phyloP scores from a whole-genome alignment of 164 flowering plant genomes.

The Buxus sempervirens region DNA sequence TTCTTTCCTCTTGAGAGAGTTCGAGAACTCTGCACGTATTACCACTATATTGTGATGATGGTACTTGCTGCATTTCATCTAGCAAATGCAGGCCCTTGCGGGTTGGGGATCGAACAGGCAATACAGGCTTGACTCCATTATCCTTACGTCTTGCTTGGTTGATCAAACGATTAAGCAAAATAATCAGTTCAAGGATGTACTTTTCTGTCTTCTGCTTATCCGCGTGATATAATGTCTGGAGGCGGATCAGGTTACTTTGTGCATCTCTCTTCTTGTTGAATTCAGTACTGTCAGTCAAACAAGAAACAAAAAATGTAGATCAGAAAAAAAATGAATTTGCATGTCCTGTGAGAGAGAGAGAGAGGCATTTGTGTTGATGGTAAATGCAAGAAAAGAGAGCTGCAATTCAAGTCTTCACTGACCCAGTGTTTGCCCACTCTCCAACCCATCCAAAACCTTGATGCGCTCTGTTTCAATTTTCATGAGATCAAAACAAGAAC shows the following conservation, averaged over 20 bases:
- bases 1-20: conserved; percentile 48
- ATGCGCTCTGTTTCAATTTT: conserved; percentile 52
- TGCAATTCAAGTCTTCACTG: conserved; percentile 17
- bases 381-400: conserved; percentile 1
- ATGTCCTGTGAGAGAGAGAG: neutral
- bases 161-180: conserved; percentile 59
- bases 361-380: no score
- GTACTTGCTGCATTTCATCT: conserved; percentile 18
- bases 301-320: no score
- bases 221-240: conserved; percentile 76
- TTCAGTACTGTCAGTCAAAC: conserved; percentile 38
- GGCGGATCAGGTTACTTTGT: conserved; percentile 36
- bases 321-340: neutral
- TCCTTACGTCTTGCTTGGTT: conserved; percentile 40
- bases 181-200: conserved; percentile 54
- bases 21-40: conserved; percentile 11
- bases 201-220: conserved; percentile 50
- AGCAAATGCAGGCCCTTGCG: conserved; percentile 19
- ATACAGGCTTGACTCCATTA: conserved; percentile 29
- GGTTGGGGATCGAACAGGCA: conserved; percentile 37
- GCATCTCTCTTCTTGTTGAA: conserved; percentile 37
- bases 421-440: conserved; percentile 82
- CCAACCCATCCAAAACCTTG: conserved; percentile 93
- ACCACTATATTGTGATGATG: conserved; percentile 11
- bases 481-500: neutral